Evolutionary conservation across 2,329 filamentous ascomycete genomes (phyloP), one percentile per base, ranked within the genome.

Genomic region (Xylariaceae sp.): DNA sequence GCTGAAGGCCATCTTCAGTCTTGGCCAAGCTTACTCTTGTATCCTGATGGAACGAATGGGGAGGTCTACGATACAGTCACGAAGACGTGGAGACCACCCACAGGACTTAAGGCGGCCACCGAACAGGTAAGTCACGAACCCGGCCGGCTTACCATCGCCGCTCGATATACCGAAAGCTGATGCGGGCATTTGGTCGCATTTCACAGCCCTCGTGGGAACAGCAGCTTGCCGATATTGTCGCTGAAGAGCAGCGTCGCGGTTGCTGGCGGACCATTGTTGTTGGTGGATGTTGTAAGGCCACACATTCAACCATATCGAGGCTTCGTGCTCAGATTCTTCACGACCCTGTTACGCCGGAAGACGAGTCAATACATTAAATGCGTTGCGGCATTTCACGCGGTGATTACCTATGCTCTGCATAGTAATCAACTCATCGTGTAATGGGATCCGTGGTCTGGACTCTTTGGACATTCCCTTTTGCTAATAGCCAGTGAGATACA

Each of bases 31-130:
- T 67, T 88, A 49, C 78, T 88, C 4, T 61, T 88, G 16, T 88
- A 87, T 65, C 85, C 85, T 0, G 85, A 88, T 65, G 85, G 85
- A 0, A 87, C 85, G 1, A 84, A 83, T 44, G 83, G 83, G 0
- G 81, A 87, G 68, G 76, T 84, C 0, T 88, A 88, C 68, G 81
- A 88, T 65, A 85, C 84, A 1, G 70, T 68, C 0, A 84, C 81
- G 6, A 80, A 86, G 63, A 71, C 70, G 49, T 88, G 85, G 85
- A 79, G 78, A 58, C 53, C 72, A 1, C 72, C 72, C 0, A 63
- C n/a, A 65, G 62, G 6, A 56, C 62, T 8, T 56, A 63, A 34
- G n/a, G 41, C 29, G n/a, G 36, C n/a, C 21, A 29, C 22, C 2
- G 41, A 49, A 21, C 56, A 45, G 44, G 67, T 70, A 57, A 64